Evolutionary conservation across 352 stramenopile genomes (phyloP).

Genomic region (Pythium pyrilobum): DNA sequence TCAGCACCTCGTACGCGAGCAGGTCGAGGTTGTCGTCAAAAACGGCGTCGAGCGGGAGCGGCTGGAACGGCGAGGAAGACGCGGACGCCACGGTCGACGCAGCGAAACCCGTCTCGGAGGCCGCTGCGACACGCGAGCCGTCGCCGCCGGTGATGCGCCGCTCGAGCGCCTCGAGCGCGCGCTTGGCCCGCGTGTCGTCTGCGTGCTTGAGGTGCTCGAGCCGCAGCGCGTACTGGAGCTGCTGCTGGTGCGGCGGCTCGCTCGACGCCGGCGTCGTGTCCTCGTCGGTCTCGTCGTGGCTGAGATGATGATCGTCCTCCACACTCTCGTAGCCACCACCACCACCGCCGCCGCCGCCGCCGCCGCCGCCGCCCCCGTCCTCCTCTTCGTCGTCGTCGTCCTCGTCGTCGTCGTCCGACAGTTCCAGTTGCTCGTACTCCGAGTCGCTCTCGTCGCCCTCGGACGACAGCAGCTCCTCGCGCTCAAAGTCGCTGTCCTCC

Average conservation of each 20-base stretch:
- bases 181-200: conserved; percentile 41
- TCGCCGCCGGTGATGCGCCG: conserved; percentile 51
- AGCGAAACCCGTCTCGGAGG: background rate
- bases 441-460: conserved; percentile 68
- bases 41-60: background rate
- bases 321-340: conserved; percentile 20
- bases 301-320: conserved; percentile 1
- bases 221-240: conserved; percentile 34
- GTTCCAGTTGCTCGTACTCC: conserved; percentile 71
- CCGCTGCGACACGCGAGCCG: conserved; percentile 6
- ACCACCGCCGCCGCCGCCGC: background rate
- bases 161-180: conserved; percentile 59
- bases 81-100: too few species aligned
- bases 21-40: conserved; percentile 10
- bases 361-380: background rate
- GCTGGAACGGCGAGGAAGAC: background rate
- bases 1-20: conserved; percentile 11
- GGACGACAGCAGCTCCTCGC: conserved; percentile 74
- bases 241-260: background rate
- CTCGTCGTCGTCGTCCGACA: conserved; percentile 58
- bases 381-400: conserved; percentile 27
- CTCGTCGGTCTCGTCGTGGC: background rate
- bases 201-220: conserved; percentile 47
- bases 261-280: conserved; percentile 8
- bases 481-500: conserved; percentile 83